These are phyloP conservation scores for Fusarium coffeatum DNA, from an alignment of 2,329 filamentous ascomycete genomes.

Conservation along the genomic window DNA sequence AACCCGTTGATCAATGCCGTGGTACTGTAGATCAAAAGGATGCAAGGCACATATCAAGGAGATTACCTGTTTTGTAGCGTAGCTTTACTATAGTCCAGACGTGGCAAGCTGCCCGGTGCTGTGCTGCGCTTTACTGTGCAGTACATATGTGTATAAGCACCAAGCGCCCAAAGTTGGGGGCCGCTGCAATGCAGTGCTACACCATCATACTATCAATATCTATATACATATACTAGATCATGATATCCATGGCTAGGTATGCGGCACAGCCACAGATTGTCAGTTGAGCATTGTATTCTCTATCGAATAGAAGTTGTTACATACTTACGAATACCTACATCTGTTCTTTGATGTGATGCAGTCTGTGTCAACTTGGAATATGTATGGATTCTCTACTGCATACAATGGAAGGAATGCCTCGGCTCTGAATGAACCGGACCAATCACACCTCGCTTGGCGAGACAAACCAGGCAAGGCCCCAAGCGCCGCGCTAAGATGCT, in stretches of 20 bases:
- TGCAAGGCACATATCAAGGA: conserved; percentile 28
- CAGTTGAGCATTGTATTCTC: neutral
- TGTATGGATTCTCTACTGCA: neutral
- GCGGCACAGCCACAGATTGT: conserved; percentile 25
- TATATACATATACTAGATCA: conserved; percentile 12
- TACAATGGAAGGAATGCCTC: conserved; percentile 24
- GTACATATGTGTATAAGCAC: conserved; percentile 11
- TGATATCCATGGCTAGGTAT: conserved; percentile 2
- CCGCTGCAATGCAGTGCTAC: conserved; percentile 27
- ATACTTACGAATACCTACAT: conserved; percentile 2
- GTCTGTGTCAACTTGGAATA: neutral
- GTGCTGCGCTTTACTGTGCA: neutral
- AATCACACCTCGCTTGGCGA: conserved; percentile 3
- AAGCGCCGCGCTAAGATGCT: neutral
- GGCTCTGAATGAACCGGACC: conserved; percentile 32
- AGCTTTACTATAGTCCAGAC: neutral
- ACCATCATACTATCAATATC: conserved; percentile 28
- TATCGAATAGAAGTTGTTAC: conserved; percentile 1
- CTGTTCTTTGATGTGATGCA: neutral
- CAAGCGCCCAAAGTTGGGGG: conserved; percentile 19
- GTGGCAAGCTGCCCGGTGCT: conserved; percentile 20
- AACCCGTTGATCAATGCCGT: neutral
- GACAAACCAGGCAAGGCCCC: neutral
- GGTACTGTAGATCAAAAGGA: conserved; percentile 24
- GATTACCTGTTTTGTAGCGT: neutral